A percentile compares a stretch with the other conserved stretches of the same genome.
phyloP scores from a whole-genome alignment of 805 yeast species.

The Starmera dryadoides region DNA sequence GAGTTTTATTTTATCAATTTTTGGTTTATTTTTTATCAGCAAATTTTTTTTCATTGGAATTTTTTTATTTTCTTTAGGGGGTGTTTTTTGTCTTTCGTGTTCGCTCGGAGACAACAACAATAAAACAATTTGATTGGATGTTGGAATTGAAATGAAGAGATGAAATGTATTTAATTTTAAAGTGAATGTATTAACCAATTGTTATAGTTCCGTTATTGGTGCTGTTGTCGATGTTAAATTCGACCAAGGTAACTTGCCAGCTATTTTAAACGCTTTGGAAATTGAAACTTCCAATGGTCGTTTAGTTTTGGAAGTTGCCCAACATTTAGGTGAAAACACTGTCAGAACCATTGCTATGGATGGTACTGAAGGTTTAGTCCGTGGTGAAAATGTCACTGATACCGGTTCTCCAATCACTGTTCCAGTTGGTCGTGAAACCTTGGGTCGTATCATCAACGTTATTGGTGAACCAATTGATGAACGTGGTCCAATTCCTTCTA shows the following conservation, averaged over 20 bases:
- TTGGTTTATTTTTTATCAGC: too few species aligned
- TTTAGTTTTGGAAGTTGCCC: slow-evolving; percentile 96
- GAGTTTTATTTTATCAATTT: too few species aligned
- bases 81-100: not conserved
- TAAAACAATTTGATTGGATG: too few species aligned
- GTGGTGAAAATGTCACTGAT: slow-evolving; percentile 89
- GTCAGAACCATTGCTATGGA: slow-evolving; percentile 99
- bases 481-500: slow-evolving; percentile 95
- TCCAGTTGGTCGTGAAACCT: slow-evolving; percentile 98
- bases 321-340: slow-evolving; percentile 99
- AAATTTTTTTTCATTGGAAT: not conserved
- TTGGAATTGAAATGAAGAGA: too few species aligned
- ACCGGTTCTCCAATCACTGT: slow-evolving; percentile 98
- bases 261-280: slow-evolving; percentile 93
- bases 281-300: slow-evolving; percentile 71
- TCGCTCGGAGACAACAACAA: not conserved
- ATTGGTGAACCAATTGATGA: slow-evolving; percentile 99
- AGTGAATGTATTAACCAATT: not conserved
- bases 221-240: slow-evolving; percentile 99
- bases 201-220: slow-evolving; percentile 87
- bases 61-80: not conserved
- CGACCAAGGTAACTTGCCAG: slow-evolving; percentile 95
- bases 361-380: slow-evolving; percentile 99
- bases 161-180: too few species aligned
- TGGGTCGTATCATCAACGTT: slow-evolving; percentile 97